Conservation (phyloP, 2,329 filamentous ascomycete genomes). For the Stachybotrys elegans region DNA sequence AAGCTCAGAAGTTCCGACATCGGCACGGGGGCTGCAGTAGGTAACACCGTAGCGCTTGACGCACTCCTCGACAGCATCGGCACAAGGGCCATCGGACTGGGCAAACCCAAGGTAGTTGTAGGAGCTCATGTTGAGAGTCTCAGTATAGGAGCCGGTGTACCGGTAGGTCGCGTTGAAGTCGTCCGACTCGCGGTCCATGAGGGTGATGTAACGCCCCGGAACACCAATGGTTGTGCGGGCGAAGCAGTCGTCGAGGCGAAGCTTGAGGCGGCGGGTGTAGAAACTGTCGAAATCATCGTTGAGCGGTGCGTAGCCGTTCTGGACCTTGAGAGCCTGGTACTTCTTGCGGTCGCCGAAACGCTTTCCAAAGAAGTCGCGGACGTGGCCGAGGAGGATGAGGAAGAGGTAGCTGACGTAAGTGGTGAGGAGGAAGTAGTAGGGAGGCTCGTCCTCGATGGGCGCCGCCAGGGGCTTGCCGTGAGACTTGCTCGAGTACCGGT, state of each 20-base stretch:
- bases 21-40: constrained; percentile 73
- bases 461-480: constrained; percentile 74
- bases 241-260: constrained; percentile 95
- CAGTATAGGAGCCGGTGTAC: constrained; percentile 82
- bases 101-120: constrained; percentile 99
- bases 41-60: constrained; percentile 83
- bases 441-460: constrained; percentile 89
- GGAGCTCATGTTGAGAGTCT: constrained; percentile 97
- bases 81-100: constrained; percentile 94
- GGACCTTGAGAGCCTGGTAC: constrained; percentile 76
- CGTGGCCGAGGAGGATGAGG: constrained; percentile 90
- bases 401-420: constrained; percentile 98
- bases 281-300: constrained; percentile 99
- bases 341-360: constrained; percentile 77
- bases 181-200: constrained; percentile 84
- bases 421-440: constrained; percentile 93
- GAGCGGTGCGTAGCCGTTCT: constrained; percentile 87
- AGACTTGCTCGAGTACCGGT: constrained; percentile 86
- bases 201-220: constrained; percentile 86
- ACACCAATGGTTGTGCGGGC: constrained; percentile 88
- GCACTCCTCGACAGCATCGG: constrained; percentile 82
- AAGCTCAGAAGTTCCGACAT: constrained; percentile 82
- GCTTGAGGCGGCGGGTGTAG: constrained; percentile 87
- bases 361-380: constrained; percentile 97
- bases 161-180: constrained; percentile 90